Conservation (phyloP, 2,329 filamentous ascomycete genomes). For the Dendryphion nanum region DNA sequence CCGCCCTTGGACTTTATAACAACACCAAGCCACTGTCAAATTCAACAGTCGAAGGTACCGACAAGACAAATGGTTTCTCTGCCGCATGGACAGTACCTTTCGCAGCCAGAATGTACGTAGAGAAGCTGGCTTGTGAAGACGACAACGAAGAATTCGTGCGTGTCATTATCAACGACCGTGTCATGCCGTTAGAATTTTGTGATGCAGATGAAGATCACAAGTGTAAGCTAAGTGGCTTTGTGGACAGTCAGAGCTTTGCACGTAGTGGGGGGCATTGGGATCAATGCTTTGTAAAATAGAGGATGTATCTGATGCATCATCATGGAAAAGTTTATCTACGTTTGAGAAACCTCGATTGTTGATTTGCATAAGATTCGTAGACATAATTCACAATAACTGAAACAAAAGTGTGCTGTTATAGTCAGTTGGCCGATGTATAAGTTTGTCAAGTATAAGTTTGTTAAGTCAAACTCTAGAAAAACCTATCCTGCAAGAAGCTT, state of each 20-base stretch:
- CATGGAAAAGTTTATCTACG: too few relatives aligned
- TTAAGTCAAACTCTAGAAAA: too few relatives aligned
- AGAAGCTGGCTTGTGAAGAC: conserved; percentile 72
- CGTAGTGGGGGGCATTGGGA: conserved; percentile 71
- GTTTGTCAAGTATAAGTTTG: too few relatives aligned
- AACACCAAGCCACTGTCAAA: conserved; percentile 51
- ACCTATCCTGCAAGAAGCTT: too few relatives aligned
- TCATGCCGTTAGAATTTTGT: conserved; percentile 71
- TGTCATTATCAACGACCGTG: conserved; percentile 79
- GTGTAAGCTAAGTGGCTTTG: conserved; percentile 68
- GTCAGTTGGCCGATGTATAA: too few relatives aligned
- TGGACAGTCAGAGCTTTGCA: conserved; percentile 74
- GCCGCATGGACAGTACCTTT: conserved; percentile 82
- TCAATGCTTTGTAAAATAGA: conserved; percentile 52
- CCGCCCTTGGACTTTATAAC: conserved; percentile 77
- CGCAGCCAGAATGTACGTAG: conserved; percentile 76
- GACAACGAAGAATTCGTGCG: conserved; percentile 70
- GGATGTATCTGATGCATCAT: too few relatives aligned
- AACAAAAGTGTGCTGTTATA: too few relatives aligned
- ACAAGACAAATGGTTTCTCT: conserved; percentile 65
- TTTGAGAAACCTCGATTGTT: too few relatives aligned
- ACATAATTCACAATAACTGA: too few relatives aligned
- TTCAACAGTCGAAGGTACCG: conserved; percentile 48
- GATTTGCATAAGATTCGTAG: too few relatives aligned
- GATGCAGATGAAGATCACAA: conserved; percentile 67